Evolutionary conservation across 306 rosid species (phyloP).

Genomic region (Betula pendula): DNA sequence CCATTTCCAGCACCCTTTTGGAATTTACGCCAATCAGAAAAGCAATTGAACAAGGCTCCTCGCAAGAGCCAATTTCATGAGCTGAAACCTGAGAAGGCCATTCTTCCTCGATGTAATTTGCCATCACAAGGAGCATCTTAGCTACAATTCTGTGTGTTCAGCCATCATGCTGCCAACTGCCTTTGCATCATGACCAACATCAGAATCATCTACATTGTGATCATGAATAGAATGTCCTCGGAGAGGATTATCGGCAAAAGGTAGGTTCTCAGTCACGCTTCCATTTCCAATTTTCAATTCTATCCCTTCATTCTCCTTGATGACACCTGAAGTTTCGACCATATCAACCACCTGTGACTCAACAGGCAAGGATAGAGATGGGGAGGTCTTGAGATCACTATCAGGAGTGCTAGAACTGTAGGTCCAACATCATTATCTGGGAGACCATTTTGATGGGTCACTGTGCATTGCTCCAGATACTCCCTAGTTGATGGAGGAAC

Average conservation of each 20-base stretch:
- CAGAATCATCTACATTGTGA: slow-evolving; percentile 5
- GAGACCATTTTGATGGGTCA: slow-evolving; percentile 31
- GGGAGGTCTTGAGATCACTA: slow-evolving; percentile 18
- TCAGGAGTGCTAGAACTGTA: slow-evolving; percentile 17
- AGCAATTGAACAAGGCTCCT: neutral
- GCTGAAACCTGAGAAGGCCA: neutral
- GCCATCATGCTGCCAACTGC: slow-evolving; percentile 1
- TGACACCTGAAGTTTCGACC: slow-evolving; percentile 26
- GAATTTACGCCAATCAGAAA: neutral
- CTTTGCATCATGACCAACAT: neutral
- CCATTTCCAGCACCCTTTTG: neutral
- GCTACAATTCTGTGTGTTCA: neutral
- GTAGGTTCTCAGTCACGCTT: no score
- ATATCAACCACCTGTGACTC: slow-evolving; percentile 26
- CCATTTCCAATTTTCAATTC: slow-evolving; percentile 26
- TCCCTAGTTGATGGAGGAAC: slow-evolving; percentile 33
- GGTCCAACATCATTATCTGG: slow-evolving; percentile 21
- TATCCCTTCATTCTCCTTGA: slow-evolving; percentile 24
- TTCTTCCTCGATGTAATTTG: neutral
- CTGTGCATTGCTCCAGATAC: slow-evolving; percentile 38
- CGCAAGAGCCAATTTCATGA: neutral
- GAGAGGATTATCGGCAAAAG: no score
- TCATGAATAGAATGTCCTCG: no score
- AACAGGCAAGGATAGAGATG: slow-evolving; percentile 24
- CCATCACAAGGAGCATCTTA: neutral